Evolutionary conservation across 1,284 basidiomycete species (phyloP), one percentile per base, ranked within the genome.

Genomic region (Naganishia liquefaciens): DNA sequence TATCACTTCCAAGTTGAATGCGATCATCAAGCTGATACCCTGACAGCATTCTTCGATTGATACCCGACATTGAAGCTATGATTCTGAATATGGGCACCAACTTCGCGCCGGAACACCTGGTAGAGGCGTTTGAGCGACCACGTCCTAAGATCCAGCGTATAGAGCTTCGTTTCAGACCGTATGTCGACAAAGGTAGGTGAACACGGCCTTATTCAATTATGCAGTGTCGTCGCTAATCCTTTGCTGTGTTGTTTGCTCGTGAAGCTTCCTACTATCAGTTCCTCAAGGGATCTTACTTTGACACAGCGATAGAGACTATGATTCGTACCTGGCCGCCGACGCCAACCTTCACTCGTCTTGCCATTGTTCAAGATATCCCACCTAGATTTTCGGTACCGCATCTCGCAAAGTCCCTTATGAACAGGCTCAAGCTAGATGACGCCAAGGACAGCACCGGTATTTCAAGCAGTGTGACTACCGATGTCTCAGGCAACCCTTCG

Each of bases 81-180:
- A 67, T 75, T 54, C 69, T 80, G 46, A 78, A 79, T 67, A 69
- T 80, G 57, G 79, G 79, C 7, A 79, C 78, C 7, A 79, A 79
- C 67, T 80, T 80, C 50, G 71, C 75, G 2, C 79, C 79, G 0
- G 79, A 80, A 66, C 79, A 80, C 68, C 69, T 80, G 4, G 71
- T 73, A 54, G 79, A 80, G 63, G 73, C 76, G 66, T 80, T 80
- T 65, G 66, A 73, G 42, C 60, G 67, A 9, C 76, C 74, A 0
- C 66, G 78, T 15, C 68, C 67, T 4, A 66, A 57, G n/a, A 66
- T 80, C 5, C 40, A 72, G 58, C 68, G 73, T 51, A 71, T 80
- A 63, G 76, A 79, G 65, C 64, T 80, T 62, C 60, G 76, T 3
- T 80, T 80, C 67, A 71, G 76, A 46, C 79, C 79, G 3, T 80